Base-by-base conservation (phyloP, 805 yeast genomes). In the Zygosaccharomyces siamensis region DNA sequence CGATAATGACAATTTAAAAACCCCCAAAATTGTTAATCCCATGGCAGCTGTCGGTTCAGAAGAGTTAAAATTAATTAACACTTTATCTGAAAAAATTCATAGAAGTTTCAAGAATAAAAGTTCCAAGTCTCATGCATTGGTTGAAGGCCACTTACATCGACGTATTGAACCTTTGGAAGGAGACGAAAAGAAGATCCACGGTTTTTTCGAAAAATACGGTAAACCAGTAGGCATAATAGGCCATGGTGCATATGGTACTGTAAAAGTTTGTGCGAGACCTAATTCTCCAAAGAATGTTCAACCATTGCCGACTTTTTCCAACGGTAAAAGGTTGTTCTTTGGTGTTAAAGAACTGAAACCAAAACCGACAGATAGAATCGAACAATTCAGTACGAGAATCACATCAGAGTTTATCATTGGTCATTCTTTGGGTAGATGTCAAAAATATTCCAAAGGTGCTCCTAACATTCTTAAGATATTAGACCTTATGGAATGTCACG, bases 211-310 rank as follows among this genome's bases (percentile, higher is more conserved):
- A 26, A 78, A 74, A 54, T 79, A 78, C 55, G 84, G 84, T 27
- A 73, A 69, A 47, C 69, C 76, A 21, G 68, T 73, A 47, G 81
- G 81, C 7, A 66, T 75, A 28, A 76, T 81, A 50, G 98, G 98
- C 18, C 89, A 90, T 64, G 99, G 98, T 39, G 95, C 97, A 0
- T 92, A 89, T 71, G 99, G 98, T 48, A 95, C 86, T 55, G 97
- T 92, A 14, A 78, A 96, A 50, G 58, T 76, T 83, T 54, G 96
- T 84, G 37, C 95, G 84, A 66, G 89, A 42, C 49, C 52, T 7
- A 49, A 48, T 3, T 44, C 42, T 6, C 44, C 48, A 7, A 46
- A 38, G 6, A 55, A 48, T 28, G 35, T 48, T 4, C 49, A 45
- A 6, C 53, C 55, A 12, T 53, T 45, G 20, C 54, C 88, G 70